Base-by-base conservation (phyloP, 2,329 filamentous ascomycete genomes). In the Dryadomyces sulphureus region DNA sequence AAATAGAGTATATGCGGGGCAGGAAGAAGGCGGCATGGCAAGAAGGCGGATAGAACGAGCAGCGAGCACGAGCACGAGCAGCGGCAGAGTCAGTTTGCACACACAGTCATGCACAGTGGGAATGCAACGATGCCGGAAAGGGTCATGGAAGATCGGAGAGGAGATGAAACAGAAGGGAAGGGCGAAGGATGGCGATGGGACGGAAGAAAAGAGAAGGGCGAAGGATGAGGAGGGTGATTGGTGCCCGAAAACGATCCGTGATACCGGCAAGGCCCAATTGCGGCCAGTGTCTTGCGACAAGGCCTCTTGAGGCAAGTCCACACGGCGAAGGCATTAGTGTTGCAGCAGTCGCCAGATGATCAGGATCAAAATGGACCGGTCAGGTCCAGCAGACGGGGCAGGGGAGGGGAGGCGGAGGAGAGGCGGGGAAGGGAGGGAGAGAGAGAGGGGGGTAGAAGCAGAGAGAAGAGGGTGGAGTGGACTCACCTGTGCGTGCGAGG, bases 1-100 rank as follows among this genome's bases (percentile, higher is more conserved):
- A 36, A 39, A 24, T 42, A n/a, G 41, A 42, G 25, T 45, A 11
- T 27, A 17, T 34, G 41, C 41, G 41, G 41, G 45, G 38, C 41
- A 36, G 34, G 30, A 38, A 39, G 34, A 36, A 36, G 17, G 17
- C 8, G 34, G 16, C 34, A 36, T 32, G 34, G 16, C 16, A 30
- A 30, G 27, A 30, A 14, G 27, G 27, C 27, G 14, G 27, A 7
- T 30, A 30, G n/a, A n/a, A n/a, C n/a, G 27, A 30, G 27, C 27
- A 30, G 27, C 27, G 7, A 30, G 7, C 14, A 30, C 14, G 14
- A 30, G 27, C 7, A 7, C 7, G 14, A 7, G 14, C 7, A 30
- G 14, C 7, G 14, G 27, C 27, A 30, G 27, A n/a, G n/a, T n/a
- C n/a, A n/a, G n/a, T n/a, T n/a, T n/a, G n/a, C n/a, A n/a, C n/a